Evolutionary conservation across 2,329 filamentous ascomycete species (phyloP), one percentile per base, ranked within the genome.

Genomic region (Cercospora nicotianae): DNA sequence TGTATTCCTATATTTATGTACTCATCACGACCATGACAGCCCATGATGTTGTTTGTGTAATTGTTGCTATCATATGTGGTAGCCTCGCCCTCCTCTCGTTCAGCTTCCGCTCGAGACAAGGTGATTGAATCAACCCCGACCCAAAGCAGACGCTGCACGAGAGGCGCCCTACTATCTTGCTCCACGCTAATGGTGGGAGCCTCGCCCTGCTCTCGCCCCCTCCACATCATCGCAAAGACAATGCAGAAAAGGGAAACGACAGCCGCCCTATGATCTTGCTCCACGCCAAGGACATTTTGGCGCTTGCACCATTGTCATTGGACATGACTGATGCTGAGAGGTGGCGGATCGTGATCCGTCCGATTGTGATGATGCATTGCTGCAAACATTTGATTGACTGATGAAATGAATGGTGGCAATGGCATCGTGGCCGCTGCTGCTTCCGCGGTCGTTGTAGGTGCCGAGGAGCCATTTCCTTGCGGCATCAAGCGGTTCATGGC

Each of bases 241-340:
- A 62, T 28, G 42, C 8, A 20, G 28, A 48, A 62, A 12, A 33
- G 26, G 16, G 55, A 59, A 62, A 62, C 60, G 42, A 62, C 33
- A 62, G 60, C 60, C 60, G 60, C 60, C 60, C 60, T 62, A 62
- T 62, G 60, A 62, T 62, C 60, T 62, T 62, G 60, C 60, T 62
- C 60, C 60, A 62, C 60, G 60, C 60, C 60, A 62, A 62, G 36
- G 60, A 33, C 18, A 36, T 59, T 62, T 62, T 62, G 60, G 60
- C 60, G 60, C 60, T 62, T 62, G 60, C 60, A 62, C 60, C 60
- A 62, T 33, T 62, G 60, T 62, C 60, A 62, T 62, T 48, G 60
- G 39, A 16, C 10, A 13, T 23, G 20, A n/a, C 26, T 45, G n/a
- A 31, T 51, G 28, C 42, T 18, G 2, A 59, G 18, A 18, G 55